phyloP scores from a whole-genome alignment of 2,329 filamentous ascomycete species.

The Harringtonia lauricola region DNA sequence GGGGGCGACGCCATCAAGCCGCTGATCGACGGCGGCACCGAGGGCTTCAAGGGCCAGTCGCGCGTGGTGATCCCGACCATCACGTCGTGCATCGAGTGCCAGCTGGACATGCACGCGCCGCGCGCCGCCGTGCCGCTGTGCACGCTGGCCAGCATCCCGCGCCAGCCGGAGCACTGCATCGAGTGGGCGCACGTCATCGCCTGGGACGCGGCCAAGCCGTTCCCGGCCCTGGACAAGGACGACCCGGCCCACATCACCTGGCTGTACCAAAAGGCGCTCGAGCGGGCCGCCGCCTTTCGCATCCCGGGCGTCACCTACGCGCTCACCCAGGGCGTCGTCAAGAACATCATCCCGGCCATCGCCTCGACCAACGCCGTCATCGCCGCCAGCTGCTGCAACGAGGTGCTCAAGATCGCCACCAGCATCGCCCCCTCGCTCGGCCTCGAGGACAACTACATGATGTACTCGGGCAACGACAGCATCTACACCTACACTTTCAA shows the following conservation, averaged over 20 bases:
- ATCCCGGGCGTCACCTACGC: conserved; percentile 91
- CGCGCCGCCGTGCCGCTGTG: conserved; percentile 92
- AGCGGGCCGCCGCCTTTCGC: conserved; percentile 75
- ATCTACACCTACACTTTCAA: conserved; percentile 98
- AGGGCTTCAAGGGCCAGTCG: conserved; percentile 95
- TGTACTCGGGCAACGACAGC: conserved; percentile 93
- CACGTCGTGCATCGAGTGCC: conserved; percentile 95
- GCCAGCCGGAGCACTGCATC: conserved; percentile 94
- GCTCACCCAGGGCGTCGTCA: conserved; percentile 93
- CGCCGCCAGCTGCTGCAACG: conserved; percentile 90
- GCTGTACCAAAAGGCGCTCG: conserved; percentile 77
- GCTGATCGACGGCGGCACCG: conserved; percentile 90
- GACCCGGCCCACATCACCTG: conserved; percentile 96
- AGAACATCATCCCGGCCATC: conserved; percentile 98
- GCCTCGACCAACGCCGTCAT: conserved; percentile 96
- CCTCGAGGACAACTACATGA: conserved; percentile 87
- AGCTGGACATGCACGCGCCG: conserved; percentile 97
- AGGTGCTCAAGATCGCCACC: conserved; percentile 89
- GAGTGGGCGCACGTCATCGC: conserved; percentile 99
- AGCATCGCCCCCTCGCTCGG: conserved; percentile 70
- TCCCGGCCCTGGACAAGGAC: conserved; percentile 82
- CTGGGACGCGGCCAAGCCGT: conserved; percentile 80
- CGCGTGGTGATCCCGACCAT: conserved; percentile 86
- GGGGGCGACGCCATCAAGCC: conserved; percentile 75
- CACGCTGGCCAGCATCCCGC: conserved; percentile 89